These are phyloP conservation scores for Loxodes magnus DNA, from an alignment of 73 alveolate species.

Conservation along the genomic window DNA sequence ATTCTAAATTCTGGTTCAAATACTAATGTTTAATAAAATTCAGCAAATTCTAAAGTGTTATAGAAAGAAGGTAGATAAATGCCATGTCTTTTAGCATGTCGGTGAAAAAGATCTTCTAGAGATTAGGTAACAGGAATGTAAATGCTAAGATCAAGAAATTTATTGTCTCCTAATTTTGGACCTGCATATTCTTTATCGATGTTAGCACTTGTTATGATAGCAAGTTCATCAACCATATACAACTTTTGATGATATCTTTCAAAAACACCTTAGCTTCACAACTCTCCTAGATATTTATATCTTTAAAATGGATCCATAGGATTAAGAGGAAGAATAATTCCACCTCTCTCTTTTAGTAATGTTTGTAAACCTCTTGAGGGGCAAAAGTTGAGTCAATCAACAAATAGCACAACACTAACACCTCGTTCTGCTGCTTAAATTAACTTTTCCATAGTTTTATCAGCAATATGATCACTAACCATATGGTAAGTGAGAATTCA, in stretches of 20 bases:
- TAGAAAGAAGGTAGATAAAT: neutral
- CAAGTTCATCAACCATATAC: constrained; percentile 25
- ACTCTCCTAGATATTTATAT: constrained; percentile 1
- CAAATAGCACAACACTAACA: constrained; percentile 20
- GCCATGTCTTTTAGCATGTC: neutral
- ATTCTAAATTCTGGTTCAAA: neutral
- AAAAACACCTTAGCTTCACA: constrained; percentile 14
- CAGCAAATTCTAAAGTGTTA: neutral
- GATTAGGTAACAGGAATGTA: neutral
- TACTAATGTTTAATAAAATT: neutral
- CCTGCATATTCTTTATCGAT: constrained; percentile 27
- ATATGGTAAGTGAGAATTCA: constrained; percentile 21
- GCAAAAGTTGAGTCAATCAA: constrained; percentile 11
- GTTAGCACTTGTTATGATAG: constrained; percentile 33
- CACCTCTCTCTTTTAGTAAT: constrained; percentile 14
- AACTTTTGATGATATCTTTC: constrained; percentile 32
- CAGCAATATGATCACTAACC: constrained; percentile 7
- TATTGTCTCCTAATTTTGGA: constrained; percentile 15
- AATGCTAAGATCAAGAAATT: constrained; percentile 25
- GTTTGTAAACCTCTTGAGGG: neutral
- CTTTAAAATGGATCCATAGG: constrained; percentile 11
- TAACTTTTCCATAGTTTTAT: constrained; percentile 9
- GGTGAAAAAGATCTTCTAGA: neutral
- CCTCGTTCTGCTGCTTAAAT: constrained; percentile 29
- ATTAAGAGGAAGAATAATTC: constrained; percentile 9